Evolutionary conservation across 495 filamentous ascomycete genomes (phyloP), one percentile per base, ranked within the genome.

Genomic region (Penicillium herquei): DNA sequence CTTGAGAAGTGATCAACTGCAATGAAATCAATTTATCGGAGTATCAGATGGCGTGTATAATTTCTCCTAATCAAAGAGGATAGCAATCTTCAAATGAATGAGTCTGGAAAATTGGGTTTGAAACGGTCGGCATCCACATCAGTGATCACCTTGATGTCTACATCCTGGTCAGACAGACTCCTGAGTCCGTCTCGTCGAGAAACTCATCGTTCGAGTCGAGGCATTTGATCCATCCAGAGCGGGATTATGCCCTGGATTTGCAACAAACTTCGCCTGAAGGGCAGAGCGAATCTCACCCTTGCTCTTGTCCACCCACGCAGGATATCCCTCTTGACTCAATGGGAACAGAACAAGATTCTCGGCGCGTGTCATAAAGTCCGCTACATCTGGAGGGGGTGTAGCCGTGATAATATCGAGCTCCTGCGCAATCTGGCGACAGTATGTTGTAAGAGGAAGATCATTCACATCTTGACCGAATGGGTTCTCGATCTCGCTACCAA

Each of bases 391-490:
- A n/a, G 83, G 71, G 13, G 81, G 78, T 2, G 68, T 77, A 35
- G 79, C 77, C 7, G 84, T 84, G 55, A 96, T 84, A 16, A 87
- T 80, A 60, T 92, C 88, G 62, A 96, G 75, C 56, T 96, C 91
- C 9, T 77, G 55, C 3, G 81, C 79, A 43, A 96, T 75, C 61
- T 88, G 83, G 8, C 83, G 77, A 68, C 90, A 93, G 76, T 87
- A 95, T 0, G 74, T 73, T 67, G 92, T 89, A 0, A 95, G 79
- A 8, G 88, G 88, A 12, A 96, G 77, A 66, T 96, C 91, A 64
- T 95, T 95, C 56, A 91, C 89, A 66, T 95, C 91, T 49, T 84
- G 74, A 26, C 91, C 90, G 70, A 96, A 95, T 7, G 90, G 91
- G 67, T 95, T 91, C 68, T 96, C 91, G 59, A 96, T 87, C 71